Base-by-base conservation (phyloP, 225 moss, liverwort and hornwort species). In the Thuidium tamariscinum region DNA sequence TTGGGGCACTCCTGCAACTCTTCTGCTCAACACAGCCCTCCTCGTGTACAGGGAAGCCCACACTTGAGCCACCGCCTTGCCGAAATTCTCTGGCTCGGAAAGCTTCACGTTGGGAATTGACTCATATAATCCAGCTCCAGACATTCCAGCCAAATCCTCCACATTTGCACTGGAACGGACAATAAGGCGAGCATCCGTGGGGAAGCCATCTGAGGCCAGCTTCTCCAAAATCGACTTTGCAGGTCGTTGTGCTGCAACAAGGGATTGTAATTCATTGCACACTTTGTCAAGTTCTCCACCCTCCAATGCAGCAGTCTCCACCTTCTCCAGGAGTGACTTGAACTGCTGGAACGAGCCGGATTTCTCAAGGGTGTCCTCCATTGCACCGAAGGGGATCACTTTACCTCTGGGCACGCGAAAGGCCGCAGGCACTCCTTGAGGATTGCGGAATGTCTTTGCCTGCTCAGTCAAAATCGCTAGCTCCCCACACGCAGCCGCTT, bases 81-180 rank as follows among this genome's bases (percentile, higher is more conserved):
- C 95, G 60, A 98, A 95, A 32, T 82, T 89, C 84, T 95, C 96
- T 44, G 92, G 93, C 41, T 98, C 94, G 12, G 94, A 93, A 7
- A 94, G 93, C 52, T 93, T 95, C 34, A 98, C 98, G 84, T 98
- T 98, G 15, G 96, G 94, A 59, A 98, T 95, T 2, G 98, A 98
- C 68, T 98, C 95, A 27, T 98, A 98, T 29, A 98, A 92, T 65
- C 98, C 98, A 48, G 98, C 98, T 27, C 96, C 98, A 4, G 98
- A 98, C 96, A 98, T 96, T 71, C 96, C 96, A 39, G 95, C 98
- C 68, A 98, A 87, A 76, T 98, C 98, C 88, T 98, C 98, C 29
- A 98, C 98, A 56, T 98, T 98, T 14, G 98, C 98, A 90, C 98
- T 98, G 10, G 98, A 98, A 44, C 98, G 92, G 41, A 98, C 96